phyloP scores from a whole-genome alignment of 1,284 basidiomycete genomes.

The Athelia sp. region DNA sequence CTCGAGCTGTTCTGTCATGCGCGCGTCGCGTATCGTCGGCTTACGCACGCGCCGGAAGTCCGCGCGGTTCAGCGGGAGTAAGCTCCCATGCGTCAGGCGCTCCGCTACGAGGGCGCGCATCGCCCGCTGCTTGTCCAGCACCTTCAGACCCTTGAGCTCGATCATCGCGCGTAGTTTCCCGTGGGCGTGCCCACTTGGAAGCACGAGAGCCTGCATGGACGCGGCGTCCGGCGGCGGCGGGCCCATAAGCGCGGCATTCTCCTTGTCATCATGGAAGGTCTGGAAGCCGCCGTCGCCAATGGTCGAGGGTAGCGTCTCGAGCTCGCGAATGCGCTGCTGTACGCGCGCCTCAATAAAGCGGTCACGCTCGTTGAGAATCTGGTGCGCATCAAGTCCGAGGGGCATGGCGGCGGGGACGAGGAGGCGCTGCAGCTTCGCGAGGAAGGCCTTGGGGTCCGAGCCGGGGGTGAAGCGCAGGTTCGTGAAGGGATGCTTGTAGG shows the following conservation, averaged over 20 bases:
- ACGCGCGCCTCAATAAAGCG: slow-evolving; percentile 89
- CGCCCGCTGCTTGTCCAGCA: slow-evolving; percentile 87
- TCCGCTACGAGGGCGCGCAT: slow-evolving; percentile 86
- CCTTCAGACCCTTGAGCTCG: slow-evolving; percentile 89
- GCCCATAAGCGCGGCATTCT: slow-evolving; percentile 31
- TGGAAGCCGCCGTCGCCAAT: slow-evolving; percentile 75
- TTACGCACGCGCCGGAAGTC: slow-evolving; percentile 90
- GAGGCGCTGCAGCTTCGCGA: slow-evolving; percentile 74
- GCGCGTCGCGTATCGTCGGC: slow-evolving; percentile 85
- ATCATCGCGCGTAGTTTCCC: slow-evolving; percentile 89
- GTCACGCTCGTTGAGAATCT: slow-evolving; percentile 89
- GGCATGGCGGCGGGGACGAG: slow-evolving; percentile 90
- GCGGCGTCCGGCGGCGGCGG: background rate
- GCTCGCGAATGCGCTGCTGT: slow-evolving; percentile 84
- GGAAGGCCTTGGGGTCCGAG: slow-evolving; percentile 52
- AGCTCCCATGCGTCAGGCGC: slow-evolving; percentile 85
- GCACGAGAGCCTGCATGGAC: slow-evolving; percentile 25
- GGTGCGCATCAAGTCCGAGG: slow-evolving; percentile 88
- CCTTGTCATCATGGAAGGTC: slow-evolving; percentile 37
- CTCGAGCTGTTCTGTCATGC: slow-evolving; percentile 88
- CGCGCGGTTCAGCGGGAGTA: slow-evolving; percentile 86
- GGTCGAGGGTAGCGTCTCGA: slow-evolving; percentile 81
- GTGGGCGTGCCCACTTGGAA: slow-evolving; percentile 54
- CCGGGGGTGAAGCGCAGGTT: slow-evolving; percentile 65
- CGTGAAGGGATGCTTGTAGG: slow-evolving; percentile 84